These are phyloP conservation scores for Talaromyces thailandensis DNA, from an alignment of 495 filamentous ascomycete species.

Conservation along the genomic window DNA sequence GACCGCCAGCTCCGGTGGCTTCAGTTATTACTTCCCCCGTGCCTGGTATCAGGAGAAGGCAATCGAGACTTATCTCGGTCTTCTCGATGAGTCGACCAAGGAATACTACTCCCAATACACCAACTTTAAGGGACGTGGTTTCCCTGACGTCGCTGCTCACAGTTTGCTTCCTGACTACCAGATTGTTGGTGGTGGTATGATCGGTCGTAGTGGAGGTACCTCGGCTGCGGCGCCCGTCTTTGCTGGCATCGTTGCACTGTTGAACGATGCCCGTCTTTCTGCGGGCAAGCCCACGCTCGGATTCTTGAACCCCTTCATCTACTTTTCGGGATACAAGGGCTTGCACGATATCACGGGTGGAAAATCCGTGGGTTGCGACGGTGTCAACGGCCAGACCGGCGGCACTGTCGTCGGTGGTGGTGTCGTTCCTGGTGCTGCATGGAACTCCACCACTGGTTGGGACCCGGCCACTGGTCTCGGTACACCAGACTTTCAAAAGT, in stretches of 20 bases:
- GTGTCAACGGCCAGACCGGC: conserved; percentile 26
- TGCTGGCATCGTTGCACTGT: conserved; percentile 51
- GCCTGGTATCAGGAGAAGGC: conserved; percentile 53
- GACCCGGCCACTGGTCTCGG: conserved; percentile 54
- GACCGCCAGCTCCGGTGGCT: conserved; percentile 56
- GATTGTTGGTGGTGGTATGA: conserved; percentile 42
- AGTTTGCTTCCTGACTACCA: conserved; percentile 38
- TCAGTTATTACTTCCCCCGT: conserved; percentile 54
- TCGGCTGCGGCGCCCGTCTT: conserved; percentile 57
- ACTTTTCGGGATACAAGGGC: conserved; percentile 39
- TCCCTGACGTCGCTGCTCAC: conserved; percentile 67
- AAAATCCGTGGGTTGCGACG: conserved; percentile 52
- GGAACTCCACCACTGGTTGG: conserved; percentile 50
- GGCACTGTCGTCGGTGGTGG: conserved; percentile 25
- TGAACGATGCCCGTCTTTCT: conserved; percentile 58
- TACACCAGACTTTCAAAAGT: conserved; percentile 38
- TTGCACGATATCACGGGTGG: conserved; percentile 58
- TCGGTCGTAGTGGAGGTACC: conserved; percentile 51
- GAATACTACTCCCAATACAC: conserved; percentile 29
- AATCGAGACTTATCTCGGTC: conserved; percentile 47
- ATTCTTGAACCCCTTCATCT: conserved; percentile 72
- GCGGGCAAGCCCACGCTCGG: conserved; percentile 49
- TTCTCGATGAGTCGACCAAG: conserved; percentile 34
- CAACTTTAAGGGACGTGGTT: conserved; percentile 55
- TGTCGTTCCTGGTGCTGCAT: conserved; percentile 29